Conservation (phyloP, 176 grass and related monocot genomes). For the Bonia amplexicaulis region DNA sequence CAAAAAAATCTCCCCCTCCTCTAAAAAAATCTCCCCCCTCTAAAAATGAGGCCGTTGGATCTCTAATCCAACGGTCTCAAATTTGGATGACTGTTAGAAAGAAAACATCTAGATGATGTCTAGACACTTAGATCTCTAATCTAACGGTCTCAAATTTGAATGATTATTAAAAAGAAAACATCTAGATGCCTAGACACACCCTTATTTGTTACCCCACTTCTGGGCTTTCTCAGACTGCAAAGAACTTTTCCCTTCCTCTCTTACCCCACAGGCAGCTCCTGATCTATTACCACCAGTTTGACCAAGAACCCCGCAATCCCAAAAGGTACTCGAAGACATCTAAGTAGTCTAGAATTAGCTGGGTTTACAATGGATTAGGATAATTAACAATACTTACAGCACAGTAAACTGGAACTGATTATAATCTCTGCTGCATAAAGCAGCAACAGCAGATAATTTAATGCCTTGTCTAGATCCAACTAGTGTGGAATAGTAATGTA, state of each 20-base stretch:
- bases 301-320: constrained; percentile 20
- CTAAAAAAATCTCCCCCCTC: no score
- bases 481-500: neutral
- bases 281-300: constrained; percentile 8
- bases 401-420: neutral
- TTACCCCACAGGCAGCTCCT: constrained; percentile 11
- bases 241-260: constrained; percentile 11
- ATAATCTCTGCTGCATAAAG: constrained; percentile 27
- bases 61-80: no score
- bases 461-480: constrained; percentile 11
- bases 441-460: constrained; percentile 30
- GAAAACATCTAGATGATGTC: no score
- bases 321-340: neutral
- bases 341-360: neutral
- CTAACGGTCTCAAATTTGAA: no score
- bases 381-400: neutral
- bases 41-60: no score
- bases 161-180: no score
- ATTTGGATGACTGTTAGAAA: no score
- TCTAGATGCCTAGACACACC: no score
- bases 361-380: neutral
- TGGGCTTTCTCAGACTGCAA: constrained; percentile 15
- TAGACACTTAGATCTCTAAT: no score
- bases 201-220: constrained; percentile 8
- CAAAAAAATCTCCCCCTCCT: no score